A percentile compares a stretch with the other conserved stretches of the same genome.
Evolutionary conservation across 2,329 filamentous ascomycete species (phyloP).

Genomic region (Colletotrichum tabaci): DNA sequence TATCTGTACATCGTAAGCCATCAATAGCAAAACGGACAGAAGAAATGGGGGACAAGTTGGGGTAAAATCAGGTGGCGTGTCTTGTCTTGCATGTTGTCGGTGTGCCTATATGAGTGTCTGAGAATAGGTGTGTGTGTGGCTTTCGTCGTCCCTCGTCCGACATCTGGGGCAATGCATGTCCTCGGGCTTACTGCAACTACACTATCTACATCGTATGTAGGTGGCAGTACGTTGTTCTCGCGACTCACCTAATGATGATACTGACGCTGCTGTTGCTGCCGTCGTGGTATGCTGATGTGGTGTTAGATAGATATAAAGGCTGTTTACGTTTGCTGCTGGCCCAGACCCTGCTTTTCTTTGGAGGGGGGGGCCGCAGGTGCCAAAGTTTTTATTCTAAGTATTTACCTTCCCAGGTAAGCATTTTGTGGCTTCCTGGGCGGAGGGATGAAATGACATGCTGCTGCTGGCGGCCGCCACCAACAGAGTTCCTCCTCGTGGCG

Average conservation of each 20-base stretch:
- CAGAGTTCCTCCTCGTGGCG: slow-evolving; percentile 8
- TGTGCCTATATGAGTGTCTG: background rate
- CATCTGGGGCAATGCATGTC: background rate
- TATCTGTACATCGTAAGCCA: too few relatives aligned
- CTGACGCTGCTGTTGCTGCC: background rate
- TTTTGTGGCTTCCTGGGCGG: background rate
- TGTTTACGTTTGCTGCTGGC: slow-evolving; percentile 1
- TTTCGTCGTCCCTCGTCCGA: background rate
- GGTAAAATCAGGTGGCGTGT: slow-evolving; percentile 34
- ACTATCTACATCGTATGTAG: too few relatives aligned
- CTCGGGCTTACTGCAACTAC: background rate
- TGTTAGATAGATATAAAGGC: background rate
- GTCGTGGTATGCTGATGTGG: background rate
- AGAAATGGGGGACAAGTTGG: slow-evolving; percentile 31
- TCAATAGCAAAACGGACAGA: background rate
- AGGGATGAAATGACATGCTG: background rate
- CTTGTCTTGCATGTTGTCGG: slow-evolving; percentile 20
- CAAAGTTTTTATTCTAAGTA: background rate
- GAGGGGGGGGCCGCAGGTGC: background rate
- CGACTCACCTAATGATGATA: background rate
- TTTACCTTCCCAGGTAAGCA: background rate
- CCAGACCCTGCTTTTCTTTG: background rate
- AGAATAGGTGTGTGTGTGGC: background rate
- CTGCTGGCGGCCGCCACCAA: background rate
- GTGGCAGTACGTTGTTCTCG: background rate